These are phyloP conservation scores for Fomitopsis pinicola DNA, from an alignment of 1,284 basidiomycete species.

Conservation along the genomic window DNA sequence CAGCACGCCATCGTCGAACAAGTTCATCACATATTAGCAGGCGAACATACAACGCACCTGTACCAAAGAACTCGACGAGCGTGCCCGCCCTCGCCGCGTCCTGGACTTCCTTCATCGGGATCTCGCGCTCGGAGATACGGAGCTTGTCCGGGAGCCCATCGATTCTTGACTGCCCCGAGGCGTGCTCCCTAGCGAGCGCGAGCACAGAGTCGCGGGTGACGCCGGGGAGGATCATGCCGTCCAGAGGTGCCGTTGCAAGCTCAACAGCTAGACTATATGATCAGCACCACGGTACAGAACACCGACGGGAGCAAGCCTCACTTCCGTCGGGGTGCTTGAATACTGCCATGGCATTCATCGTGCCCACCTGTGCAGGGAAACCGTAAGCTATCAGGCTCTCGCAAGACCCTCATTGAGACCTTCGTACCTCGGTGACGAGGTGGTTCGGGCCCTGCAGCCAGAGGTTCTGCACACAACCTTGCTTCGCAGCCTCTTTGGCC, in stretches of 20 bases:
- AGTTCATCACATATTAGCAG: neutral
- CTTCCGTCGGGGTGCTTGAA: conserved; percentile 75
- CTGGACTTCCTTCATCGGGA: conserved; percentile 88
- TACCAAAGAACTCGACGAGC: conserved; percentile 90
- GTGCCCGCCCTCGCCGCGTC: conserved; percentile 67
- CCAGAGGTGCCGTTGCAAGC: conserved; percentile 88
- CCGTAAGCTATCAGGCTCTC: neutral
- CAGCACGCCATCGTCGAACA: neutral
- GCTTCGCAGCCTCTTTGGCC: conserved; percentile 75
- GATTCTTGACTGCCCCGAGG: conserved; percentile 51
- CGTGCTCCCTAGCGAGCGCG: conserved; percentile 77
- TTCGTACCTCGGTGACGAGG: conserved; percentile 68
- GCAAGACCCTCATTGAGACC: neutral
- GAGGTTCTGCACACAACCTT: conserved; percentile 92
- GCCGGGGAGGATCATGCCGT: conserved; percentile 94
- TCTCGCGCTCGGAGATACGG: conserved; percentile 76
- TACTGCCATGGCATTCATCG: conserved; percentile 95
- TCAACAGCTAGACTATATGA: conserved; percentile 48
- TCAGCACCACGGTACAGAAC: neutral
- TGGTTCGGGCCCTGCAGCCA: conserved; percentile 92
- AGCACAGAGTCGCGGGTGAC: conserved; percentile 94
- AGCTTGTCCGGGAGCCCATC: conserved; percentile 68
- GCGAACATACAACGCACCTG: conserved; percentile 46
- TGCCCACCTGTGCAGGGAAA: conserved; percentile 61
- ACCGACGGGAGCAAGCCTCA: conserved; percentile 26